Evolutionary conservation across 208 protist species (phyloP), one percentile per base, ranked within the genome.

Genomic region (Acanthamoeba healyi): DNA sequence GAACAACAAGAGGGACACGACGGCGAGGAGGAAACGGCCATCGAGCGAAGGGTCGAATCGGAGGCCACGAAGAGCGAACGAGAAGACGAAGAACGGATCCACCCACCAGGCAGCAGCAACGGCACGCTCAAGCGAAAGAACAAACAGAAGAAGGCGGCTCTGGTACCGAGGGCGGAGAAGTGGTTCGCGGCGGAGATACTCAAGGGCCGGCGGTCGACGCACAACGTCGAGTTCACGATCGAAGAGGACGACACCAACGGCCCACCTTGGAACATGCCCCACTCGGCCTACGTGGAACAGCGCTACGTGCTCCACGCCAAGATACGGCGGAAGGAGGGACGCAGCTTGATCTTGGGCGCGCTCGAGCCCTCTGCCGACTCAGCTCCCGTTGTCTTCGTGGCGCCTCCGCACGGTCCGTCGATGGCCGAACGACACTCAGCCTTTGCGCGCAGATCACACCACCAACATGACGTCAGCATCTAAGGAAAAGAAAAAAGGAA

Each of bases 201-300:
- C 67, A 77, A 77, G 67, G 67, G 67, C 29, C 67, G 44, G 34
- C 63, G 63, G 32, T 77, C 67, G 29, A n/a, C 38, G 34, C 67
- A 77, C 67, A 77, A 22, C 34, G 34, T 77, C 34, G 32, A 77
- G 67, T 38, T 77, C 34, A 32, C 38, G 7, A 77, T 77, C 19
- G 29, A 77, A 1, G 67, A 77, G 67, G 34, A 77, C 10, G 67
- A 77, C 67, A 77, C 67, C 34, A 77, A 77, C 67, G 67, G 67
- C 9, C 38, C 38, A 36, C 67, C 67, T 3, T 77, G 29, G 67
- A 46, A 44, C 38, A 15, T 77, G 17, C 67, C 67, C 67, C 19
- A 46, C 34, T 77, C 67, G 67, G 67, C 67, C 67, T 77, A 77
- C 38, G 38, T 77, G 0, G 36, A 77, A 36, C 67, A 77, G 34